A percentile compares a stretch with the other conserved stretches of the same genome.
phyloP scores from a whole-genome alignment of 257 asterid genomes.

The Paulownia fortunei region DNA sequence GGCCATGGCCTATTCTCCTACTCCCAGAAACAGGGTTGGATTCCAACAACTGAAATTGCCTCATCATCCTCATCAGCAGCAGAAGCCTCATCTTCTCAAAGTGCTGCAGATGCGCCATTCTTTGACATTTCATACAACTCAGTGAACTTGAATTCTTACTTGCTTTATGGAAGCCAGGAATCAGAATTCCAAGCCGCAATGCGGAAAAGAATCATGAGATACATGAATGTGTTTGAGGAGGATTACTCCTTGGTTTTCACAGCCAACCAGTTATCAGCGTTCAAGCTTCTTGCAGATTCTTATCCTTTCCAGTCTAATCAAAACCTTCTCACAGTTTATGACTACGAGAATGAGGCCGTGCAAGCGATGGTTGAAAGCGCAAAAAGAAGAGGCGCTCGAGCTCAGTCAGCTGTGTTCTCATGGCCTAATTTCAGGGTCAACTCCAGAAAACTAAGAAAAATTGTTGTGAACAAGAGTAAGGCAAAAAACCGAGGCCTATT shows the following conservation, averaged over 20 bases:
- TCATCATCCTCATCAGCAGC: conserved; percentile 44
- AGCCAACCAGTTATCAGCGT: conserved; percentile 76
- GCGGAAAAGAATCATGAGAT: conserved; percentile 55
- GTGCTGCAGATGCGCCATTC: conserved; percentile 42
- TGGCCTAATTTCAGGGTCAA: conserved; percentile 76
- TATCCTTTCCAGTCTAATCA: conserved; percentile 61
- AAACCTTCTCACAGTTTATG: conserved; percentile 66
- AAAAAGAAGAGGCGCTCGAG: conserved; percentile 46
- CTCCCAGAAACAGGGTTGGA: conserved; percentile 46
- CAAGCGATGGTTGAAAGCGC: conserved; percentile 56
- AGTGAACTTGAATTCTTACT: conserved; percentile 46
- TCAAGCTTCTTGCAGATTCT: conserved; percentile 66
- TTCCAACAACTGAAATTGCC: conserved; percentile 33
- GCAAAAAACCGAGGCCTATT: conserved; percentile 55
- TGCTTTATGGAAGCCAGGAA: conserved; percentile 51
- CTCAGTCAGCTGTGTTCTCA: conserved; percentile 61
- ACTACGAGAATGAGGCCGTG: conserved; percentile 64
- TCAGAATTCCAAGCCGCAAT: conserved; percentile 51
- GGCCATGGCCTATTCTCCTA: conserved; percentile 86
- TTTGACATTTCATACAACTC: conserved; percentile 60
- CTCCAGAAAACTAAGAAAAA: conserved; percentile 57
- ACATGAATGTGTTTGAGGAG: conserved; percentile 70
- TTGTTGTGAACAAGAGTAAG: conserved; percentile 43
- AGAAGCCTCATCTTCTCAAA: neutral
- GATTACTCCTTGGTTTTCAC: conserved; percentile 76